Evolutionary conservation across 768 basidiomycete genomes (phyloP).

Genomic region (Pisolithus tinctorius): DNA sequence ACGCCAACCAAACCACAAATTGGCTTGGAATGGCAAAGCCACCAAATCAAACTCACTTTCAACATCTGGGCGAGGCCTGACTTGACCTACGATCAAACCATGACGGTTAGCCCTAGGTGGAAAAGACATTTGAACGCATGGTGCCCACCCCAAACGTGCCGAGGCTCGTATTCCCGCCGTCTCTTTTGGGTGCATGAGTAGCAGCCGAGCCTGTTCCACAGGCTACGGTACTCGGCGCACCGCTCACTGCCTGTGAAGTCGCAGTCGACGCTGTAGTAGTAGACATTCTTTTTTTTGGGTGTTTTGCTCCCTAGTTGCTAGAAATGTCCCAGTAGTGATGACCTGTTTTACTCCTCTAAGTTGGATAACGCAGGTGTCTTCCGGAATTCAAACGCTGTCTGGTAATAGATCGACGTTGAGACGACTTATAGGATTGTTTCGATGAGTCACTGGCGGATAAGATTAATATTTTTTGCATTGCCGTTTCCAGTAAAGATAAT

Average conservation of each 20-base stretch:
- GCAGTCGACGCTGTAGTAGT: conserved; percentile 3
- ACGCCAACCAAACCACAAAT: not conserved
- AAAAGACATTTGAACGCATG: not conserved
- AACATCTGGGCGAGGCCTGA: conserved; percentile 96
- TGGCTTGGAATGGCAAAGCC: not conserved
- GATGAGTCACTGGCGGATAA: too few relatives aligned
- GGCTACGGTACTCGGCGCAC: not conserved
- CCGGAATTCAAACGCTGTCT: too few relatives aligned
- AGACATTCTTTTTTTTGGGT: conserved; percentile 7
- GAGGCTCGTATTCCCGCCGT: conserved; percentile 50
- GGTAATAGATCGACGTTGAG: too few relatives aligned
- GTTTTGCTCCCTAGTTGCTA: not conserved
- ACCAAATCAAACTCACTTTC: conserved; percentile 46
- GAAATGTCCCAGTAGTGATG: not conserved
- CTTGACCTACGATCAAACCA: conserved; percentile 56
- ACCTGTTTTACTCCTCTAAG: not conserved
- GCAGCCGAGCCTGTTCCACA: not conserved
- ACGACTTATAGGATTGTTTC: too few relatives aligned
- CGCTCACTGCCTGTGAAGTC: conserved; percentile 3
- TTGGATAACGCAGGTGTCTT: too few relatives aligned
- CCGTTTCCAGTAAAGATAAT: too few relatives aligned
- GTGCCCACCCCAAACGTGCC: conserved; percentile 64
- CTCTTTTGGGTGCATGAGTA: conserved; percentile 40
- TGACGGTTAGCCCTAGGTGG: not conserved
- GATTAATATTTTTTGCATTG: too few relatives aligned